phyloP scores from a whole-genome alignment of 202 grass and related monocot species.

The Saccharum hybrid region DNA sequence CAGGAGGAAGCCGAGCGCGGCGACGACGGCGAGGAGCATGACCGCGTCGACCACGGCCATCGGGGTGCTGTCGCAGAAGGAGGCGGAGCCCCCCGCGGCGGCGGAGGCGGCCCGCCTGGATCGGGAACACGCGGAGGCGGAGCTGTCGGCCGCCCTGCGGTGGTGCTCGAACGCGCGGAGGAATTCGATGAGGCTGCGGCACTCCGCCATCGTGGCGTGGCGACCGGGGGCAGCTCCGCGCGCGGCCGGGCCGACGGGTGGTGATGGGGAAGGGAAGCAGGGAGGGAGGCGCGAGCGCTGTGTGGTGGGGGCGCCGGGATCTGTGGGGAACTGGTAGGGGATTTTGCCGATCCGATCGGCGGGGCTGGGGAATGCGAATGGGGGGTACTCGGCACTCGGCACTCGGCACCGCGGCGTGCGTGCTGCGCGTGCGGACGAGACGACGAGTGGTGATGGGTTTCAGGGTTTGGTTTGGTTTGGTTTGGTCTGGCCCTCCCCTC shows the following conservation, averaged over 20 bases:
- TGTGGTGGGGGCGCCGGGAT: slow-evolving; percentile 50
- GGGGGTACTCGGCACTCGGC: neutral
- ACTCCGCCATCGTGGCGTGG: slow-evolving; percentile 74
- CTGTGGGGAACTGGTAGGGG: slow-evolving; percentile 28
- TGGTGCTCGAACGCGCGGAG: slow-evolving; percentile 93
- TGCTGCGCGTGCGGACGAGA: neutral
- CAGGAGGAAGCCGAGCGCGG: slow-evolving; percentile 67
- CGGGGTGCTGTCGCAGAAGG: slow-evolving; percentile 65
- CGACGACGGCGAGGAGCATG: slow-evolving; percentile 66
- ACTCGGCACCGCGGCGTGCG: neutral
- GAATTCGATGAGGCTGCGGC: slow-evolving; percentile 98
- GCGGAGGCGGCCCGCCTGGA: slow-evolving; percentile 33
- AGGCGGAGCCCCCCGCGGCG: slow-evolving; percentile 6
- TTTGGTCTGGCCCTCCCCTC: no score
- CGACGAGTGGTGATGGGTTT: neutral
- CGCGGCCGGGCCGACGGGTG: neutral
- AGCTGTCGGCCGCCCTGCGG: slow-evolving; percentile 55
- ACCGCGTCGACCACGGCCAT: slow-evolving; percentile 76
- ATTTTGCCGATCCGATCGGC: slow-evolving; percentile 56
- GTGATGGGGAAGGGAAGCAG: neutral
- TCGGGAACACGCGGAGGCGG: slow-evolving; percentile 34
- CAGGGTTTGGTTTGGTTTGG: neutral
- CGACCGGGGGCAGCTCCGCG: neutral
- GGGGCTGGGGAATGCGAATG: neutral
- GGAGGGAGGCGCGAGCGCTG: neutral